Conservation (phyloP, 345 rosid species). For the Raphanus sativus region DNA sequence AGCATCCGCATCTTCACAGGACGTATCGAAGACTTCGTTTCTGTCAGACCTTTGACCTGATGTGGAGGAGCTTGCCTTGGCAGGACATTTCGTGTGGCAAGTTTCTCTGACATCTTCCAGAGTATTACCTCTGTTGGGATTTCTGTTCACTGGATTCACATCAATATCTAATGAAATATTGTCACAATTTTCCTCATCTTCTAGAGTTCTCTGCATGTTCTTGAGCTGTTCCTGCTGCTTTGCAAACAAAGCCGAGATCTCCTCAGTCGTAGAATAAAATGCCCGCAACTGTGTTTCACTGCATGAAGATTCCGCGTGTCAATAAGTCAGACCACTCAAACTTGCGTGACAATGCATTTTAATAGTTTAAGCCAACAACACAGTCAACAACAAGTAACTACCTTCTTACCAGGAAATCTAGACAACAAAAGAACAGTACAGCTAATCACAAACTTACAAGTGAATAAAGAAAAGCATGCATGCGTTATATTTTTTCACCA, state of each 20-base stretch:
- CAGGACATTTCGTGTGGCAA: conserved; percentile 32
- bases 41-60: conserved; percentile 49
- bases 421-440: conserved; percentile 8
- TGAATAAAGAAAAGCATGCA: background rate
- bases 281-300: conserved; percentile 95
- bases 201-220: conserved; percentile 88
- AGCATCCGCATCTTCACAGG: conserved; percentile 72
- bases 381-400: conserved; percentile 2
- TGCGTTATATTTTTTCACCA: background rate
- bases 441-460: background rate
- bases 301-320: conserved; percentile 34
- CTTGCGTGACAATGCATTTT: conserved; percentile 17
- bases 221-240: conserved; percentile 98
- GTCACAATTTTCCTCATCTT: conserved; percentile 89
- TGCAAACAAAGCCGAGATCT: conserved; percentile 64
- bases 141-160: conserved; percentile 43
- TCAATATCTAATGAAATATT: conserved; percentile 71
- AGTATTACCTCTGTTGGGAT: conserved; percentile 24
- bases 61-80: conserved; percentile 52
- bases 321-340: conserved; percentile 15
- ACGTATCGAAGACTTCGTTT: conserved; percentile 43
- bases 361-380: conserved; percentile 1
- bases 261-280: conserved; percentile 95
- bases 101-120: conserved; percentile 41
- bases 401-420: conserved; percentile 4